phyloP scores from a whole-genome alignment of 129 eudicot species.

The Flaveria bidentis region DNA sequence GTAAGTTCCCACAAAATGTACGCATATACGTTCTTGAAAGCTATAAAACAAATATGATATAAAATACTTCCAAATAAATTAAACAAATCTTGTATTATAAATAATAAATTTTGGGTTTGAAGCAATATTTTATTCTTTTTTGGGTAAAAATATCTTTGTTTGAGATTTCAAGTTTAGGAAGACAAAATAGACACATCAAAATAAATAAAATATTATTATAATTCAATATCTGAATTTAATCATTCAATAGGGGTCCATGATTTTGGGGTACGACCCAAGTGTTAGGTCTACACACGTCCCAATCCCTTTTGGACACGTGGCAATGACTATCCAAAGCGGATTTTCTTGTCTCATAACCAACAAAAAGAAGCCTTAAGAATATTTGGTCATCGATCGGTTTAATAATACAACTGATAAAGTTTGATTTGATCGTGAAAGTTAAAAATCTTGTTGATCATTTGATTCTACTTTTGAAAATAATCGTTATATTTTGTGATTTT shows the following conservation, averaged over 20 bases:
- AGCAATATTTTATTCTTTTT: not conserved
- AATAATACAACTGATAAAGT: not conserved
- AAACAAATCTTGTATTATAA: not conserved
- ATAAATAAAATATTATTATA: slow-evolving; percentile 2
- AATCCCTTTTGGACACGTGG: slow-evolving; percentile 20
- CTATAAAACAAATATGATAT: not conserved
- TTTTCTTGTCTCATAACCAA: slow-evolving; percentile 30
- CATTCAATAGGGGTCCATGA: slow-evolving; percentile 32
- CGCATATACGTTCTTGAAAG: not conserved
- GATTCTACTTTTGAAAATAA: not conserved
- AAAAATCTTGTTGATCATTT: slow-evolving; percentile 7
- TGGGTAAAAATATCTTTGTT: slow-evolving; percentile 4
- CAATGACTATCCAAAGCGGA: slow-evolving; percentile 29
- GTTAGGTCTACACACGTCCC: slow-evolving; percentile 37
- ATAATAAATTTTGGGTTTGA: not conserved
- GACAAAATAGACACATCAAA: slow-evolving; percentile 25
- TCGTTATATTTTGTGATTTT: not conserved
- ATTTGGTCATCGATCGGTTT: not conserved
- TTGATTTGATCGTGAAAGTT: slow-evolving; percentile 20
- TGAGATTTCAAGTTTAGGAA: slow-evolving; percentile 21
- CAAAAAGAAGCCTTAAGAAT: slow-evolving; percentile 15
- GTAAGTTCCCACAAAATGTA: not conserved
- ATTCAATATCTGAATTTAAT: slow-evolving; percentile 18
- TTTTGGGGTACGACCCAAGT: slow-evolving; percentile 30
- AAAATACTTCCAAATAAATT: not conserved